A percentile compares a stretch with the other conserved stretches of the same genome.
These are phyloP conservation scores for Bocquillonia castaneifolia DNA, from an alignment of 441 rosid species.

Conservation along the genomic window DNA sequence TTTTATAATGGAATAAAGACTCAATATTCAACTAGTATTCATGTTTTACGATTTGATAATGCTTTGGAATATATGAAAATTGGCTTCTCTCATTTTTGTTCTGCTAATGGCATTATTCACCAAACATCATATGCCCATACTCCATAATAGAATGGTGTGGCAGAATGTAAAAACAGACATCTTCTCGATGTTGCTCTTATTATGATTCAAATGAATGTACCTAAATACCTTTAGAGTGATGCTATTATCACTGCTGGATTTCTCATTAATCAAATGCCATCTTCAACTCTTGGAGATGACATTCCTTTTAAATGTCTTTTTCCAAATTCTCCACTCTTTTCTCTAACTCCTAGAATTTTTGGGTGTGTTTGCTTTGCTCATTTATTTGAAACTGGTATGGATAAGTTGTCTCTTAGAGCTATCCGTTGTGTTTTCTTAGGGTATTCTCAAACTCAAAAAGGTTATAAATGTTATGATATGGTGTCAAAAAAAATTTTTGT, in stretches of 20 bases:
- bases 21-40: background rate
- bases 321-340: background rate
- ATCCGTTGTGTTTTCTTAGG: too few species aligned
- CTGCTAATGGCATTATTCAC: background rate
- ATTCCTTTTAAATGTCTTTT: background rate
- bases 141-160: background rate
- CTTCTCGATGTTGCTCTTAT: background rate
- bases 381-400: background rate
- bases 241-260: background rate
- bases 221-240: background rate
- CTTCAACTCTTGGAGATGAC: background rate
- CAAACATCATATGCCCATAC: background rate
- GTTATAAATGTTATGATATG: too few species aligned
- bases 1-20: too few species aligned
- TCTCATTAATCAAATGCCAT: background rate
- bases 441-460: too few species aligned
- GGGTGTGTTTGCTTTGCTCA: background rate
- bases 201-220: background rate
- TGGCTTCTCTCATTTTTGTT: background rate
- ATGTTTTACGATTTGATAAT: background rate
- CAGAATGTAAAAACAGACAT: too few species aligned
- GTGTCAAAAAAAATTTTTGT: too few species aligned
- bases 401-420: too few species aligned
- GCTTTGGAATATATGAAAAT: background rate
- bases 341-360: background rate